These are phyloP conservation scores for Phytophthora podocarpi DNA, from an alignment of 352 stramenopile genomes.

Conservation along the genomic window DNA sequence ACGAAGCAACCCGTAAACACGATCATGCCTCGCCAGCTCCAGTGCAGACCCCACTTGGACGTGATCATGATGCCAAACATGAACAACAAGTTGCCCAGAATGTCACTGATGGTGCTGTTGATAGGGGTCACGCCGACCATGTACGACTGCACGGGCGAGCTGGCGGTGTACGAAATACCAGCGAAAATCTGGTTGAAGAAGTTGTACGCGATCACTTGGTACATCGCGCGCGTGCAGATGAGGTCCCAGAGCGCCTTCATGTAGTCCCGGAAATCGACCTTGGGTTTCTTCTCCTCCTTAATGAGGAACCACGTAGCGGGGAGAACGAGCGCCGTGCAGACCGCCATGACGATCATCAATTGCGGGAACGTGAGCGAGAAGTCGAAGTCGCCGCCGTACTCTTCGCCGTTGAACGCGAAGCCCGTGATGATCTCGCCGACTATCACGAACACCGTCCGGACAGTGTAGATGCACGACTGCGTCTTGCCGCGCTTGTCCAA, in stretches of 20 bases:
- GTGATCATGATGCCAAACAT: slow-evolving; percentile 37
- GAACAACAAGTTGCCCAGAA: slow-evolving; percentile 42
- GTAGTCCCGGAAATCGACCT: slow-evolving; percentile 41
- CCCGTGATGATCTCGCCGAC: slow-evolving; percentile 47
- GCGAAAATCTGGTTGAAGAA: slow-evolving; percentile 49
- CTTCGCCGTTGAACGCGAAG: slow-evolving; percentile 56
- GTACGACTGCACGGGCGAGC: slow-evolving; percentile 37
- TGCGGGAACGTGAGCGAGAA: slow-evolving; percentile 52
- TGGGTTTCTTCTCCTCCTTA: slow-evolving; percentile 49
- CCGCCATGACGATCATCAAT: slow-evolving; percentile 52
- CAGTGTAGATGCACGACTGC: slow-evolving; percentile 57
- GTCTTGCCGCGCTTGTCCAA: slow-evolving; percentile 56
- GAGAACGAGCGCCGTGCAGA: slow-evolving; percentile 40
- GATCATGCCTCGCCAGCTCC: slow-evolving; percentile 44
- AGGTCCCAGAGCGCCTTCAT: slow-evolving; percentile 40
- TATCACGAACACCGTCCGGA: slow-evolving; percentile 49
- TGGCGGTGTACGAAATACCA: slow-evolving; percentile 38
- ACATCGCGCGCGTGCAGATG: slow-evolving; percentile 31
- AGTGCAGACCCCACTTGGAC: slow-evolving; percentile 37
- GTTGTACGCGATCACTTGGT: slow-evolving; percentile 36
- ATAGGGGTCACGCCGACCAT: slow-evolving; percentile 43
- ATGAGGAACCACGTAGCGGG: slow-evolving; percentile 58
- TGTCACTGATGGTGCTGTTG: slow-evolving; percentile 37
- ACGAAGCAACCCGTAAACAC: slow-evolving; percentile 34
- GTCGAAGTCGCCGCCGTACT: slow-evolving; percentile 44